These are phyloP conservation scores for Blastocystis sp. DNA, from an alignment of 352 stramenopile genomes.

Conservation along the genomic window DNA sequence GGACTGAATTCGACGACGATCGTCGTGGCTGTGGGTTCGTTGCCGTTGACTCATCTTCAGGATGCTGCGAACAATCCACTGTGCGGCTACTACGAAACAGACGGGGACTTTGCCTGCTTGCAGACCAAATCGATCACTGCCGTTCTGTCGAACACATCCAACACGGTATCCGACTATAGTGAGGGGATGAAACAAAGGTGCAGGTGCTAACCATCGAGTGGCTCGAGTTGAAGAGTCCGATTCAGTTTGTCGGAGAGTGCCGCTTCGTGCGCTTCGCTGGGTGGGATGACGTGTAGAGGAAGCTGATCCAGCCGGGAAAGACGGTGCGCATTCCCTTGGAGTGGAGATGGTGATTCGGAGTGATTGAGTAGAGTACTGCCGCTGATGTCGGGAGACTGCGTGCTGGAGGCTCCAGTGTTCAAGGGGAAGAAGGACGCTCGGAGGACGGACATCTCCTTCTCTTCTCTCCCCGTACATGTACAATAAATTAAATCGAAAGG, in stretches of 20 bases:
- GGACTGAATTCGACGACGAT: conserved; percentile 18
- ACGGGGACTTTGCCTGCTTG: background rate
- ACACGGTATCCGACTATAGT: background rate
- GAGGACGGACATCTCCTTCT: background rate
- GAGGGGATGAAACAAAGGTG: background rate
- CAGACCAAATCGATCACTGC: background rate
- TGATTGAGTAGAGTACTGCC: conserved; percentile 18
- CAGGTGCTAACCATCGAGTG: conserved; percentile 49
- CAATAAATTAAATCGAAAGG: background rate
- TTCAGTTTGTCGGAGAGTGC: conserved; percentile 40
- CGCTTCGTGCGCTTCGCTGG: background rate
- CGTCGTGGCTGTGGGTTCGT: background rate
- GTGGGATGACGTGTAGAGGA: conserved; percentile 4
- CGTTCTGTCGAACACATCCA: conserved; percentile 21
- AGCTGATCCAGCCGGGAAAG: conserved; percentile 47
- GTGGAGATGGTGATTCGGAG: background rate
- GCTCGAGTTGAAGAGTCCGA: background rate
- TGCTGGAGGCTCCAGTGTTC: conserved; percentile 20
- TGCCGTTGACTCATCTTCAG: background rate
- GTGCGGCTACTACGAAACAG: conserved; percentile 28
- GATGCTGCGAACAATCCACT: background rate
- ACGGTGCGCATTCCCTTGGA: conserved; percentile 24
- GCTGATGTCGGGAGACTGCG: background rate
- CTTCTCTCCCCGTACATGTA: conserved; percentile 46
- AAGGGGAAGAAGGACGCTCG: background rate